These are phyloP conservation scores for Immersiporthe knoxdaviesiana DNA, from an alignment of 2,329 filamentous ascomycete genomes.

Conservation along the genomic window DNA sequence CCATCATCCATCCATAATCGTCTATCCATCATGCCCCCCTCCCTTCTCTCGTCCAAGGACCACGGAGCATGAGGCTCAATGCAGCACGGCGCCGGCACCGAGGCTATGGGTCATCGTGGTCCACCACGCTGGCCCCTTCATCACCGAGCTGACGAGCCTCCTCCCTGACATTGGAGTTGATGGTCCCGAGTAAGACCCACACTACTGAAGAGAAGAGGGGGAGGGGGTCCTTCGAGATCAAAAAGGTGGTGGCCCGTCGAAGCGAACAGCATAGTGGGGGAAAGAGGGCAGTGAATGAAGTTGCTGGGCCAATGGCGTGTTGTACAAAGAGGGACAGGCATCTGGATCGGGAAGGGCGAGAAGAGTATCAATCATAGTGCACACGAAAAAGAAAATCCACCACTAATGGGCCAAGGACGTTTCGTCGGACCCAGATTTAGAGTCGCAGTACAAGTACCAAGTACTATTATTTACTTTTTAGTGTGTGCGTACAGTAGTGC, in stretches of 20 bases:
- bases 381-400: neutral
- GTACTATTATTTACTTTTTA: too few relatives aligned
- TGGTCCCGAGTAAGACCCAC: conserved; percentile 9
- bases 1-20: neutral
- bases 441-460: neutral
- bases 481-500: too few relatives aligned
- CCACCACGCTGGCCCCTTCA: conserved; percentile 27
- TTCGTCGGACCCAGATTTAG: conserved; percentile 5
- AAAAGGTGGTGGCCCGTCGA: neutral
- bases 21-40: neutral
- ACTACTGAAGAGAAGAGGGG: neutral
- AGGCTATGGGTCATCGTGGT: conserved; percentile 15
- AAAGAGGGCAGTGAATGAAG: neutral
- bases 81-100: conserved; percentile 2
- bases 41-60: conserved; percentile 3
- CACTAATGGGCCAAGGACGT: neutral
- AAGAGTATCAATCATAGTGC: neutral
- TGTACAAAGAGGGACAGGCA: neutral
- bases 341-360: conserved; percentile 20
- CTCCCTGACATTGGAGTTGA: conserved; percentile 21
- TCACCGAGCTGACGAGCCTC: conserved; percentile 20
- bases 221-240: conserved; percentile 13
- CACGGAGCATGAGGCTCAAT: conserved; percentile 11
- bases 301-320: conserved; percentile 26
- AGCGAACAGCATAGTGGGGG: neutral